Evolutionary conservation across 768 basidiomycete species (phyloP).

Genomic region (Russula lepida): DNA sequence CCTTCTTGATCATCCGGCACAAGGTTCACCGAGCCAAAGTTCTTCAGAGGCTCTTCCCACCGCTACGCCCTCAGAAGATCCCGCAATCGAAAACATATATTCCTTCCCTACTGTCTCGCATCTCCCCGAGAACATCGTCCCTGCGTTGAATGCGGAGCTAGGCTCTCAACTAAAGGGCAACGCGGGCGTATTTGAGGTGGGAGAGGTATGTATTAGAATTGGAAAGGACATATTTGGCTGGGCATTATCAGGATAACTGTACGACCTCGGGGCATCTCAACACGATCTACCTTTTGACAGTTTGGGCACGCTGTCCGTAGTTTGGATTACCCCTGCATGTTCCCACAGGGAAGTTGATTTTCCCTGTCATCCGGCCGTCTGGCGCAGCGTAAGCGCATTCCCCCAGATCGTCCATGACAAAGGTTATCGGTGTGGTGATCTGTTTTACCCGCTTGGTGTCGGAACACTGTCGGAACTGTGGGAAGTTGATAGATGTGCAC

Average conservation of each 20-base stretch:
- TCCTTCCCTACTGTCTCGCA: neutral
- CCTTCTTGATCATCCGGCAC: conserved; percentile 38
- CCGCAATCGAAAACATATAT: neutral
- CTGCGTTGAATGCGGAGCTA: neutral
- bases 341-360: neutral
- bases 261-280: neutral
- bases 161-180: neutral
- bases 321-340: neutral
- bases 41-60: neutral
- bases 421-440: neutral
- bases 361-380: neutral
- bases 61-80: neutral
- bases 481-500: neutral
- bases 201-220: conserved; percentile 5
- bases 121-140: conserved; percentile 3
- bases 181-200: neutral
- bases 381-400: neutral
- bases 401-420: neutral
- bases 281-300: neutral
- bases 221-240: conserved; percentile 9
- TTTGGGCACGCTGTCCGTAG: neutral
- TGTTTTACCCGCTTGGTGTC: neutral
- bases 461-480: no score
- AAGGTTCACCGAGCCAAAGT: neutral
- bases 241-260: neutral